Evolutionary conservation across 352 stramenopile genomes (phyloP).

Genomic region (Pythium periplocum): DNA sequence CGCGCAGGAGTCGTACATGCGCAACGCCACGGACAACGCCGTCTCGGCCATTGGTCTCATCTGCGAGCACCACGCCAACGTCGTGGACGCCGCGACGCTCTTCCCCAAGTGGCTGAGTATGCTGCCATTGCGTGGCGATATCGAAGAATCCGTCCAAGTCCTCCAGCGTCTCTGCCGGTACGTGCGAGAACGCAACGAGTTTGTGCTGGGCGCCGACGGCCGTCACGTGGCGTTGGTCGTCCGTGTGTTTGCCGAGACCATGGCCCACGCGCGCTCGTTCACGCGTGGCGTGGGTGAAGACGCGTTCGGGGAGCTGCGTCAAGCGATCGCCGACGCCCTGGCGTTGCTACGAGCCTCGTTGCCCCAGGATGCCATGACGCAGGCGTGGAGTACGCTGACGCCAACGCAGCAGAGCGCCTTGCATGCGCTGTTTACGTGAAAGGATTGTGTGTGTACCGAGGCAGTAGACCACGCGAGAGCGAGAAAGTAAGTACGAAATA

Average conservation of each 20-base stretch:
- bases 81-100: slow-evolving; percentile 38
- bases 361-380: slow-evolving; percentile 48
- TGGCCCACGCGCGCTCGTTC: slow-evolving; percentile 35
- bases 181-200: slow-evolving; percentile 48
- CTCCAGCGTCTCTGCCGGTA: slow-evolving; percentile 60
- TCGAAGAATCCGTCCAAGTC: slow-evolving; percentile 71
- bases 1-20: slow-evolving; percentile 37
- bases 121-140: slow-evolving; percentile 65
- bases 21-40: slow-evolving; percentile 80
- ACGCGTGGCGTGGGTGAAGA: slow-evolving; percentile 42
- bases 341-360: slow-evolving; percentile 39
- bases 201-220: slow-evolving; percentile 48
- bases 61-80: slow-evolving; percentile 51
- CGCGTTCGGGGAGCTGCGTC: slow-evolving; percentile 29
- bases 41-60: slow-evolving; percentile 71
- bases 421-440: slow-evolving; percentile 58
- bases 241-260: slow-evolving; percentile 47
- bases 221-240: slow-evolving; percentile 51
- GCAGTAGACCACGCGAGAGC: no score
- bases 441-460: no score
- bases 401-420: slow-evolving; percentile 49
- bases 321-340: slow-evolving; percentile 41
- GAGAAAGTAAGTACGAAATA: no score
- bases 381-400: slow-evolving; percentile 50
- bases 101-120: slow-evolving; percentile 70